Evolutionary conservation across 805 yeast species (phyloP), one percentile per base, ranked within the genome.

Genomic region (Saccharomycopsis babjevae): DNA sequence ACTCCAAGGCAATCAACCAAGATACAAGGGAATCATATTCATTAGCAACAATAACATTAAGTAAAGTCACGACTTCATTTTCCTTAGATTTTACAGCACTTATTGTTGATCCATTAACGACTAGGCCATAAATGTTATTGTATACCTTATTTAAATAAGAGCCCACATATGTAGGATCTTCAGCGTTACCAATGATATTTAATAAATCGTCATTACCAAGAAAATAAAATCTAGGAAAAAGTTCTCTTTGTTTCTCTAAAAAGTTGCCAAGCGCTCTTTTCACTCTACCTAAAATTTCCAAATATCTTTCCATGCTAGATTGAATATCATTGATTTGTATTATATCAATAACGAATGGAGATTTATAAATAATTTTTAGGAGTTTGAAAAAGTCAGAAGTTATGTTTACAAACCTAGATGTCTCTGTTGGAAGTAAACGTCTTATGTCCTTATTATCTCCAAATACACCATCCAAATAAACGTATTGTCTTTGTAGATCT

Each of bases 131-230:
- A 2, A 90, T 74, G 1, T 93, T 96, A 4, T 83, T 70, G 69
- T 88, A 91, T 85, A 91, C 80, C 67, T 88, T 88, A 56, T 76
- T 75, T 57, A 91, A 72, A 67, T 86, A 91, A 55, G 76, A 78
- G 18, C 84, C 83, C 3, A 85, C 75, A 6, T 76, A 65, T 1
- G 55, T 50, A 1, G 82, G 66, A 64, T 84, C 80, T 5, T 69
- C 72, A 0, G 83, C 74, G 58, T 85, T 79, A 1, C 97, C 97
- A 40, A 93, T 79, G 46, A 93, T 80, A 63, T 89, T 96, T 39
- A 93, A 74, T 36, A 93, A 72, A 69, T 93, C 97, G 62, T 91
- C 97, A 69, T 93, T 93, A 5, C 97, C 97, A 32, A 93, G 74
- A 68, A 93, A 92, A 67, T 86, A 91, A 60, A 91, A 85, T 56